Evolutionary conservation across 495 filamentous ascomycete species (phyloP), one percentile per base, ranked within the genome.

Genomic region (Pyrenula massariospora): DNA sequence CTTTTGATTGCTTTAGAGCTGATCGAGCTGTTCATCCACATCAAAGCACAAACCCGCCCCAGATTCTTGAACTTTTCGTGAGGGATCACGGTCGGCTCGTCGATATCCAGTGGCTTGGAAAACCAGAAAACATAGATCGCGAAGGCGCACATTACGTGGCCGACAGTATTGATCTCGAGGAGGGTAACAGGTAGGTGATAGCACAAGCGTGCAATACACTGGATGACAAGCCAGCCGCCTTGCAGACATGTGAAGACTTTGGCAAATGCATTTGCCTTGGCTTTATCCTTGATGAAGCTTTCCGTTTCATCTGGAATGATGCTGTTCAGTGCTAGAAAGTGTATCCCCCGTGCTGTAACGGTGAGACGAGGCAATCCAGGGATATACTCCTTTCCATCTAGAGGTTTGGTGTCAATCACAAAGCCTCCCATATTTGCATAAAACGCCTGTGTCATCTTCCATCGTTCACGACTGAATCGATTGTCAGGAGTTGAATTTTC

Each of bases 101-200:
- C 54, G 25, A 68, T 57, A 42, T 67, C 61, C 1, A 66, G 56
- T 1, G 69, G 69, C 47, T 73, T 71, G 23, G 64, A 15, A 63
- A 61, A 71, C 70, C 70, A 73, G 12, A 69, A 47, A 0, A 60
- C 19, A 48, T 69, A 71, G 5, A 68, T 67, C 0, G 68, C 12
- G 1, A 71, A 54, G 5, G 66, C 58, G 25, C 62, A 70, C 10
- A 70, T 10, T 1, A 64, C 66, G 52, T 73, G 70, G 1, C 53
- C 68, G 48, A 68, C 60, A 8, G 64, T 65, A 36, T 71, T 69
- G 1, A 69, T 56, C 53, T 69, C 68, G 1, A 69, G 55, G 20
- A 69, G 31, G 31, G 56, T 66, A 42, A 66, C 60, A 1, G 67
- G 54, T 2, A 70, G 55, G 0, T 25, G 36, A 8, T 60, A 23